phyloP scores from a whole-genome alignment of 805 yeast genomes.

The Nakazawaea ernobii region DNA sequence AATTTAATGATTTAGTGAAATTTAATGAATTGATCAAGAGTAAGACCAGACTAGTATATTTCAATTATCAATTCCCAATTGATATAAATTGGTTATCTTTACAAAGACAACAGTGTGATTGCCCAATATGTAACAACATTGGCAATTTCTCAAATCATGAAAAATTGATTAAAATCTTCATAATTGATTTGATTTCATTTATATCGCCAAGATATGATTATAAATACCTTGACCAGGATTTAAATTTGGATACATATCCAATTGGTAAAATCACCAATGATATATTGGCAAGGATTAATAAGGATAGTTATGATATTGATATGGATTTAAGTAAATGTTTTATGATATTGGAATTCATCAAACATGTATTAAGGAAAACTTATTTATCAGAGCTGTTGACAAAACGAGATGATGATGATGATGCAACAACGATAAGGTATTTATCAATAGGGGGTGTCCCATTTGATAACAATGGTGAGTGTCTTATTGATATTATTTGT shows the following conservation, averaged over 20 bases:
- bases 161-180: not conserved
- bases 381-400: no score
- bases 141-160: not conserved
- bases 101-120: no score
- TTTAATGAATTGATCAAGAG: not conserved
- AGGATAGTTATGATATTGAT: not conserved
- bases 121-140: no score
- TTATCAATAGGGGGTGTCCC: no score
- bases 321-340: no score
- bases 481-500: no score
- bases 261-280: conserved; percentile 3
- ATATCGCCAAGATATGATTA: conserved; percentile 4
- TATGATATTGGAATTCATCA: no score
- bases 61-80: not conserved
- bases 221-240: conserved; percentile 1
- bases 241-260: conserved; percentile 2
- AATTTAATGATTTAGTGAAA: not conserved
- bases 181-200: not conserved
- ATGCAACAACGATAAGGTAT: no score
- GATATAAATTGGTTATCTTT: not conserved
- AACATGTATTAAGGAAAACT: no score
- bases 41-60: not conserved
- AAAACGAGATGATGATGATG: no score
- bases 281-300: not conserved
- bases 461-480: no score